phyloP scores from a whole-genome alignment of 2,329 filamentous ascomycete genomes.

The Colletotrichum liaoningense region DNA sequence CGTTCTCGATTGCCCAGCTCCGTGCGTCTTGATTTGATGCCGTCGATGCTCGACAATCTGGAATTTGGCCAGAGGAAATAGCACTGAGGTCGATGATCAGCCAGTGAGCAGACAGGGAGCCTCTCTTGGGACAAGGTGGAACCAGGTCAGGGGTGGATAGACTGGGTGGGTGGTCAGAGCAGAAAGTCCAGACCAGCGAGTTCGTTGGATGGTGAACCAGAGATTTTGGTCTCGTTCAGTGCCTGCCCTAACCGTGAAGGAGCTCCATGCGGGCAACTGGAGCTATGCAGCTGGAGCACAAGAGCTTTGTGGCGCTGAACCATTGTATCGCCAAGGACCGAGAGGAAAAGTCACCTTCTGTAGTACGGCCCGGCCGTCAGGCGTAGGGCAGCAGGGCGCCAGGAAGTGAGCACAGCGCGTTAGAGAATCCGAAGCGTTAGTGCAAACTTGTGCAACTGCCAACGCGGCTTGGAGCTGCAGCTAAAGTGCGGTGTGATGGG shows the following conservation, averaged over 20 bases:
- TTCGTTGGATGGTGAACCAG: background rate
- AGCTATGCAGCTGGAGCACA: background rate
- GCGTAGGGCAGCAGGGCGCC: constrained; percentile 9
- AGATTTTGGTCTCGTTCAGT: constrained; percentile 2
- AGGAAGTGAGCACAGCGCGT: background rate
- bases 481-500: constrained; percentile 32
- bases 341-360: background rate
- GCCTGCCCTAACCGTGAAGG: background rate
- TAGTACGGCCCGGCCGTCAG: background rate
- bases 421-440: constrained; percentile 5
- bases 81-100: constrained; percentile 18
- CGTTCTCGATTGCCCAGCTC: constrained; percentile 8
- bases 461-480: constrained; percentile 8
- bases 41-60: constrained; percentile 25
- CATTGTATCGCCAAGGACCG: constrained; percentile 16
- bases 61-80: constrained; percentile 18
- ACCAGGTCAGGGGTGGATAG: constrained; percentile 29
- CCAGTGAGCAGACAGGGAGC: constrained; percentile 26
- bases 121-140: constrained; percentile 24
- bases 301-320: constrained; percentile 19
- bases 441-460: constrained; percentile 15
- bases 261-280: constrained; percentile 5
- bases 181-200: constrained; percentile 17
- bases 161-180: constrained; percentile 29
- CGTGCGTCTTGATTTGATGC: constrained; percentile 17